Evolutionary conservation across 2,329 filamentous ascomycete species (phyloP), one percentile per base, ranked within the genome.

Genomic region (Microdochium trichocladiopsis): DNA sequence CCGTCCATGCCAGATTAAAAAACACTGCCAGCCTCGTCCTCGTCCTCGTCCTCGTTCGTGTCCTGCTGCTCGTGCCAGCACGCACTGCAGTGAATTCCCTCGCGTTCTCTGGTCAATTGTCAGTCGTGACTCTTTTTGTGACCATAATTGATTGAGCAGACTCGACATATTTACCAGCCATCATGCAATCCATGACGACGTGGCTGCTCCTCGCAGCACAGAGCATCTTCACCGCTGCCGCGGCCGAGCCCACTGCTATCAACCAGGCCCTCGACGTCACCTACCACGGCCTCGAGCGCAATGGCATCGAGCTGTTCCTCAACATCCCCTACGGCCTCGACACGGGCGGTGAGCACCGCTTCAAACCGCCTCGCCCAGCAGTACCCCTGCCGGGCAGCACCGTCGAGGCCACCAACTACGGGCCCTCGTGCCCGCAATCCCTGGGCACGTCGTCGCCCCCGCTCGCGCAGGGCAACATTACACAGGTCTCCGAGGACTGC

Each of bases 251-350:
- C 3, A 18, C 4, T 18, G 41, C 12, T 18, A 45, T 18, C 21
- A 12, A 45, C 41, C 21, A 16, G 21, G 21, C 21, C 41, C 12
- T 3, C 18, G n/a, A 22, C 18, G 41, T 45, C 41, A 45, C 41
- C 16, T 45, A 45, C 18, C 12, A 45, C 6, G 41, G 41, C 18
- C 41, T 45, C 18, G 41, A 45, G 41, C 41, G 41, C 41, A 45
- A 45, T 18, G 41, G 41, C 5, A 23, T 73, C 18, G 69, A 73
- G 25, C 58, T 63, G 11, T 80, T 80, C 56, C 62, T 74, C 1
- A 73, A 75, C 1, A 69, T 80, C 9, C 76, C 74, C 0, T 79
- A 78, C 54, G 75, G 72, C 0, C 58, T 72, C 2, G 70, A 74
- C 2, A 74, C 77, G 11, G 67, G 63, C 2, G 76, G 73, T 0